A percentile compares a stretch with the other conserved stretches of the same genome.
Conservation (phyloP, 306 rosid species). For the Citrullus mucosospermus region DNA sequence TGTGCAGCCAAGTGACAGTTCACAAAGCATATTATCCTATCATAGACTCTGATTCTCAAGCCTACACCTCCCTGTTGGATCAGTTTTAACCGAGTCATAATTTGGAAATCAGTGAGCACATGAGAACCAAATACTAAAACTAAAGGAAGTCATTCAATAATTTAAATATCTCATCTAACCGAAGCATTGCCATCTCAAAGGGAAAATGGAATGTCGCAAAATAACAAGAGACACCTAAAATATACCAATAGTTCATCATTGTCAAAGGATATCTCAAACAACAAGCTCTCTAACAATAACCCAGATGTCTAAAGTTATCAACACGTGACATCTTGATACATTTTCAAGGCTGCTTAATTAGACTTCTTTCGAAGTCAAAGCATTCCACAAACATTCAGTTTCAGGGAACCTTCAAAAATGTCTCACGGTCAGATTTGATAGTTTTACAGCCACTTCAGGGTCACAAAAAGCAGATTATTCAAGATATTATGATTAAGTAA, state of each 20-base stretch:
- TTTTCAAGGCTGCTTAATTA: background rate
- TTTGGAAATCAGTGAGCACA: conserved; percentile 7
- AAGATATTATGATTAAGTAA: background rate
- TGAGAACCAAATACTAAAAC: background rate
- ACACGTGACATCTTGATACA: background rate
- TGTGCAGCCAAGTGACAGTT: conserved; percentile 99
- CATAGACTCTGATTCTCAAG: conserved; percentile 90
- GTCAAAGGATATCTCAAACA: background rate
- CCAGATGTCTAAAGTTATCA: background rate
- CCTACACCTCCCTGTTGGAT: conserved; percentile 94
- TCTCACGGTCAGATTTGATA: background rate
- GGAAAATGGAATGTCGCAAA: background rate
- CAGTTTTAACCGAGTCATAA: conserved; percentile 19
- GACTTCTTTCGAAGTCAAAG: background rate
- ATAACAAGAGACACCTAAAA: background rate
- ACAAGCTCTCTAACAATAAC: background rate
- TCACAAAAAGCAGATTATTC: background rate
- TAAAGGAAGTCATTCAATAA: background rate
- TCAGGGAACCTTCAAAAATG: background rate
- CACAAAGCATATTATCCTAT: conserved; percentile 96
- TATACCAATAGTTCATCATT: background rate
- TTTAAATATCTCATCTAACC: background rate
- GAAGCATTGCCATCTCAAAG: background rate
- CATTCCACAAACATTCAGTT: background rate
- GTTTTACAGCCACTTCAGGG: background rate